These are phyloP conservation scores for Phytophthora europaea DNA, from an alignment of 352 stramenopile species.

Conservation along the genomic window DNA sequence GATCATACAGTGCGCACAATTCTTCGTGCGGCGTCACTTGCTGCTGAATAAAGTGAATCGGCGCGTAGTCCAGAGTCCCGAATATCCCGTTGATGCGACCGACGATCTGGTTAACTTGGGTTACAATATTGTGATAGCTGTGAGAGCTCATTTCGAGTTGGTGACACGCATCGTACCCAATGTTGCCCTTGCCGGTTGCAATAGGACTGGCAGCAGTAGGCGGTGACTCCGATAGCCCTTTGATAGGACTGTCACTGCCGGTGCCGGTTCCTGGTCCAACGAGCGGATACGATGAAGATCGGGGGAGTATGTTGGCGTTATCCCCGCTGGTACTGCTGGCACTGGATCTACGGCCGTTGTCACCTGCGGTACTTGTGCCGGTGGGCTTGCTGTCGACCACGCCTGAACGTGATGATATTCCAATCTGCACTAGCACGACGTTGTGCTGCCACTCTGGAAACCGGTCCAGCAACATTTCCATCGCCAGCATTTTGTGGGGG, in stretches of 20 bases:
- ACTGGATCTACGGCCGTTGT: conserved; percentile 24
- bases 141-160: conserved; percentile 86
- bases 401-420: conserved; percentile 90
- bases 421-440: conserved; percentile 96
- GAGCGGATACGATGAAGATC: conserved; percentile 39
- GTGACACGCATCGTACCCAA: conserved; percentile 53
- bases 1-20: conserved; percentile 89
- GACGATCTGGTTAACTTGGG: conserved; percentile 91
- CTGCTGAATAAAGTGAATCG: conserved; percentile 94
- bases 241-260: conserved; percentile 42
- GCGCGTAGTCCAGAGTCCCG: conserved; percentile 88
- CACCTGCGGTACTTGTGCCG: conserved; percentile 12
- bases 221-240: conserved; percentile 37
- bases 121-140: conserved; percentile 72
- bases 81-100: conserved; percentile 92
- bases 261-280: conserved; percentile 19
- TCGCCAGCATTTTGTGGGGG: conserved; percentile 88
- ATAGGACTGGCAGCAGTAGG: conserved; percentile 27
- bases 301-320: conserved; percentile 18
- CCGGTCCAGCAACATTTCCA: conserved; percentile 85
- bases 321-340: conserved; percentile 23
- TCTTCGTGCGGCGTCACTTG: conserved; percentile 82
- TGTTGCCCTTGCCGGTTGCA: conserved; percentile 35
- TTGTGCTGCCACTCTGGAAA: conserved; percentile 95
- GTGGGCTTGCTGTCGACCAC: conserved; percentile 49